A percentile compares a stretch with the other conserved stretches of the same genome.
Evolutionary conservation across 2,329 filamentous ascomycete genomes (phyloP).

Genomic region (Stachybotrys chlorohalonatus): DNA sequence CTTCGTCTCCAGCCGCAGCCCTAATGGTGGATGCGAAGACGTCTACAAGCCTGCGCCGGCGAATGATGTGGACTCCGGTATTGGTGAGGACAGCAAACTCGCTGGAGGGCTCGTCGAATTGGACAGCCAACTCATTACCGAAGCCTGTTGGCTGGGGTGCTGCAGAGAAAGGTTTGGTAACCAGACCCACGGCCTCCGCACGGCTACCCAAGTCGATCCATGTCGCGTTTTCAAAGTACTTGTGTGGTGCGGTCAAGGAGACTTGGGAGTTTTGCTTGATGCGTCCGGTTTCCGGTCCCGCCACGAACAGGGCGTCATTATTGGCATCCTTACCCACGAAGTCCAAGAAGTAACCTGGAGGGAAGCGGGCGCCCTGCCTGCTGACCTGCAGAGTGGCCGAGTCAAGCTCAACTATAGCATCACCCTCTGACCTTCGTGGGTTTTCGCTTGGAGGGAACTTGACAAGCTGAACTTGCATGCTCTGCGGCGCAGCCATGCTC

Average conservation of each 20-base stretch:
- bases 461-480: slow-evolving; percentile 96
- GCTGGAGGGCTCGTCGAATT: slow-evolving; percentile 73
- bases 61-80: slow-evolving; percentile 78
- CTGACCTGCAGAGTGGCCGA: slow-evolving; percentile 41
- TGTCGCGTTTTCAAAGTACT: slow-evolving; percentile 70
- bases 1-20: slow-evolving; percentile 65
- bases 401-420: slow-evolving; percentile 35
- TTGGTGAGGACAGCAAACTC: slow-evolving; percentile 92
- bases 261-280: slow-evolving; percentile 55
- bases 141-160: slow-evolving; percentile 65
- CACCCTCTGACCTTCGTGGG: slow-evolving; percentile 21
- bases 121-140: slow-evolving; percentile 92
- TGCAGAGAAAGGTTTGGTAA: slow-evolving; percentile 64
- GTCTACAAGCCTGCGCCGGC: slow-evolving; percentile 77
- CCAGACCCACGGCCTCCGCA: slow-evolving; percentile 70
- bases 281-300: slow-evolving; percentile 80
- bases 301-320: slow-evolving; percentile 67
- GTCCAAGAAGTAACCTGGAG: slow-evolving; percentile 86
- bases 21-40: slow-evolving; percentile 80
- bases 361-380: slow-evolving; percentile 51
- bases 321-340: slow-evolving; percentile 60
- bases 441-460: slow-evolving; percentile 67
- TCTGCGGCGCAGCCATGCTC: slow-evolving; percentile 66
- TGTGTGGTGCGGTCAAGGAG: slow-evolving; percentile 40
- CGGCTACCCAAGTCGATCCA: slow-evolving; percentile 68